These are phyloP conservation scores for Penicillium antarcticum DNA, from an alignment of 495 filamentous ascomycete genomes.

Conservation along the genomic window DNA sequence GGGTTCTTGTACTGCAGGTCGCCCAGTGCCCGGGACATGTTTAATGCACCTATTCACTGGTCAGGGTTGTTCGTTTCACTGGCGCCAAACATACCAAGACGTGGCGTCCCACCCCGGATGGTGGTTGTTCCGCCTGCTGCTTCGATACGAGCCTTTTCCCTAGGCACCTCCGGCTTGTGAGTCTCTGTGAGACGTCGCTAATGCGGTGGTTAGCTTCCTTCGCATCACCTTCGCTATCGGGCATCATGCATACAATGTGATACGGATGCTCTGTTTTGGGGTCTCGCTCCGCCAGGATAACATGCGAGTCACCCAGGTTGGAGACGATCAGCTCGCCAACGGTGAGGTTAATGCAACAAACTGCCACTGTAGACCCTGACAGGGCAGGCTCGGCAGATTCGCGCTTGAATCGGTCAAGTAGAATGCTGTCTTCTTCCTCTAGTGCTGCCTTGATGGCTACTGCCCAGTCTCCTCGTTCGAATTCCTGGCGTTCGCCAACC, in stretches of 20 bases:
- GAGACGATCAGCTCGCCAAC: slow-evolving; percentile 32
- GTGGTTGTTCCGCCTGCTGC: slow-evolving; percentile 33
- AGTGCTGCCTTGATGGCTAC: slow-evolving; percentile 33
- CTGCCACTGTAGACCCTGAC: slow-evolving; percentile 35
- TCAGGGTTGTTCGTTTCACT: not conserved
- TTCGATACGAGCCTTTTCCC: slow-evolving; percentile 34
- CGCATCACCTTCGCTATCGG: not conserved
- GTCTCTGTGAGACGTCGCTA: slow-evolving; percentile 35
- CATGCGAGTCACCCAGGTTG: slow-evolving; percentile 43
- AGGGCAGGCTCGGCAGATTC: slow-evolving; percentile 25
- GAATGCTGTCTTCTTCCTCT: slow-evolving; percentile 35
- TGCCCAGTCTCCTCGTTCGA: slow-evolving; percentile 28
- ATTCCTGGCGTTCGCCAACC: slow-evolving; percentile 29
- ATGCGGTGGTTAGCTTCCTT: not conserved
- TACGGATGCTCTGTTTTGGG: slow-evolving; percentile 27
- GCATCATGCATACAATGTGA: slow-evolving; percentile 23
- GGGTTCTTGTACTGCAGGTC: slow-evolving; percentile 44
- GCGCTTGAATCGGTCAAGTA: slow-evolving; percentile 26
- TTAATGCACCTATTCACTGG: slow-evolving; percentile 26
- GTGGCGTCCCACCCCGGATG: slow-evolving; percentile 22
- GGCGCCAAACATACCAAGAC: slow-evolving; percentile 27
- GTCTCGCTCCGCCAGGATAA: slow-evolving; percentile 33
- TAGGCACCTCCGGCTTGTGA: slow-evolving; percentile 34
- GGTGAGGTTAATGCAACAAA: slow-evolving; percentile 37
- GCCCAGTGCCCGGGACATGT: slow-evolving; percentile 44